Base-by-base conservation (phyloP, 371 early-diverging fungal genomes). In the Mortierella polycephala region DNA sequence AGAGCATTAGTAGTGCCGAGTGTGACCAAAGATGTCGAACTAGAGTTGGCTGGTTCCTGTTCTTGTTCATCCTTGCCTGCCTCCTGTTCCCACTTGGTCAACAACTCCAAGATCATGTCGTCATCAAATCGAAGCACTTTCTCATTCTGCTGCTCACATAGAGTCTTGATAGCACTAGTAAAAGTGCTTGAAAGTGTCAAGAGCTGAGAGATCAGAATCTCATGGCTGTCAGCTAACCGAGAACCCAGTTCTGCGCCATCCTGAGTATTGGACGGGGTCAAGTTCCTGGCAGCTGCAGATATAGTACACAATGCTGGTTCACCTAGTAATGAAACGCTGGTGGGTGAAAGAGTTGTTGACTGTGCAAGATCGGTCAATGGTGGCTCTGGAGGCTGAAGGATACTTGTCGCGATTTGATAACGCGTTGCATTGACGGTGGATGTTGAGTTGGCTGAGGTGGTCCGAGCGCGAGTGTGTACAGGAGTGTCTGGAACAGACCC, bases 81-180 rank as follows among this genome's bases (percentile, higher is more conserved):
- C 45, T 73, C 80, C 47, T 79, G 80, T 37, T 79, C 80, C 80
- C 80, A 79, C 20, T 57, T 53, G n/a, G 57, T 65, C 59, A 79
- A 18, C 30, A 79, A 50, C 14, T 69, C 70, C 41, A 79, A 21
- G 41, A 73, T 79, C 73, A 69, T 69, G 53, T 73, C 62, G 46
- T 79, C 80, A 23, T 79, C 79, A 50, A 77, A 77, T 18, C 79
- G 62, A 20, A 79, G 45, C 40, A 79, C 80, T 40, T 73, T 72
- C 51, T 79, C 80, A 40, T 79, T 72, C 46, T 79, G 80, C 41
- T 79, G 80, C 63, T 79, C 80, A 30, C 73, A 79, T n/a, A 79
- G 67, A 4, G 67, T 42, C 63, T 54, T 69, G 56, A 79, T 63
- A 5, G 80, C 66, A 6, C 57, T 54, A n/a, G 65, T 79, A 13